Percentiles rank a stretch among this genome's conserved stretches.
Evolutionary conservation across 2,329 filamentous ascomycete species (phyloP).

Genomic region (Sporothrix variecibatus): DNA sequence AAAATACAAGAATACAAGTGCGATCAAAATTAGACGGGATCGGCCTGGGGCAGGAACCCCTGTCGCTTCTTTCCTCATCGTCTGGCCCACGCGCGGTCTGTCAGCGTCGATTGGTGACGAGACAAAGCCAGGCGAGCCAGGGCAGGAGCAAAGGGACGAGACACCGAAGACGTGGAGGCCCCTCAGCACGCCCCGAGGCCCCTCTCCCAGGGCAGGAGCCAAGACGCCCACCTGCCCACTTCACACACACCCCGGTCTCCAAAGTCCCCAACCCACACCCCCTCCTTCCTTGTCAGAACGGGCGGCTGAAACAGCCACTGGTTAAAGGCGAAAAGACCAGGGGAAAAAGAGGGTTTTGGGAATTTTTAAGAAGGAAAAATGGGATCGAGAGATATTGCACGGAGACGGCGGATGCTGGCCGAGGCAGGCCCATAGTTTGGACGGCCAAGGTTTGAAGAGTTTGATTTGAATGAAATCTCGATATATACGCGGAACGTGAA

Average conservation of each 20-base stretch:
- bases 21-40: conserved; percentile 27
- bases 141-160: conserved; percentile 19
- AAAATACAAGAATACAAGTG: conserved; percentile 5
- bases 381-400: background rate
- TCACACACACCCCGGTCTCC: conserved; percentile 1
- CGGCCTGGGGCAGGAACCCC: conserved; percentile 21
- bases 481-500: background rate
- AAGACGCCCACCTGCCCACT: conserved; percentile 2
- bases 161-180: conserved; percentile 16
- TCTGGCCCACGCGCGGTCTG: conserved; percentile 3
- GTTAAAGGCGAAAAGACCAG: conserved; percentile 10
- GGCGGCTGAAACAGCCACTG: conserved; percentile 24
- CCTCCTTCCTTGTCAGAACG: conserved; percentile 16
- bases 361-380: background rate
- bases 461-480: background rate
- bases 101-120: conserved; percentile 11
- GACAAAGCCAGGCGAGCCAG: background rate
- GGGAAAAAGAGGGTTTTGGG: background rate
- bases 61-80: background rate
- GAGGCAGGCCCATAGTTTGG: background rate
- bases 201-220: conserved; percentile 4
- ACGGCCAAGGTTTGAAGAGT: background rate
- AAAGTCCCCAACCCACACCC: conserved; percentile 15
- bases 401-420: conserved; percentile 6
- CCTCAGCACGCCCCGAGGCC: background rate